phyloP scores from a whole-genome alignment of 1,284 basidiomycete species.

The Leccinum subrobustum region DNA sequence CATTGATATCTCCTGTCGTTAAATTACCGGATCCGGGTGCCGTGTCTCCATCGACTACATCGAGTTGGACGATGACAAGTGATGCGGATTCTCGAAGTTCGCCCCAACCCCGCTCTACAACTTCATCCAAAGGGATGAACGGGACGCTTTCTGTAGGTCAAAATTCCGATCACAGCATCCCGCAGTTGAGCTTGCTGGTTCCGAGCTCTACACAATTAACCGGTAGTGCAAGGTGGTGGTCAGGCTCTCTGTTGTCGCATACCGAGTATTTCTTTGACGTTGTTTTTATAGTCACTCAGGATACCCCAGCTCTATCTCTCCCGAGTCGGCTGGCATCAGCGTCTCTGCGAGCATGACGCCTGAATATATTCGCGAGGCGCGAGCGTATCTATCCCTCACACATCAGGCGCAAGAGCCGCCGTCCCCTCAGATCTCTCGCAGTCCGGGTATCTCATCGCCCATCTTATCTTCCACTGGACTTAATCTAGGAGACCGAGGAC shows the following conservation, averaged over 20 bases:
- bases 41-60: constrained; percentile 26
- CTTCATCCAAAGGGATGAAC: constrained; percentile 13
- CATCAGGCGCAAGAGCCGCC: constrained; percentile 16
- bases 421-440: constrained; percentile 16
- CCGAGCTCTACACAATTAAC: constrained; percentile 17
- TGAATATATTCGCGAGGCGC: constrained; percentile 34
- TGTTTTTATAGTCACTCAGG: constrained; percentile 23
- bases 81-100: constrained; percentile 21
- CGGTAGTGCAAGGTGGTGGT: constrained; percentile 19
- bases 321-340: constrained; percentile 34
- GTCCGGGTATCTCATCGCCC: constrained; percentile 29
- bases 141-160: constrained; percentile 8
- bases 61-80: constrained; percentile 34
- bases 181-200: constrained; percentile 33
- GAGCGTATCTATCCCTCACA: constrained; percentile 34
- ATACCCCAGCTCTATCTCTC: constrained; percentile 35
- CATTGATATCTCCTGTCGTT: constrained; percentile 32
- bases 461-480: constrained; percentile 33
- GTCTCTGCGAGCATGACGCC: constrained; percentile 34
- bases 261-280: constrained; percentile 8
- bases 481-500: constrained; percentile 28
- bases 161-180: constrained; percentile 17
- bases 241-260: background rate
- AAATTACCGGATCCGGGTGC: constrained; percentile 29
- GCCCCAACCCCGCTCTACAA: constrained; percentile 7